Evolutionary conservation across 345 rosid species (phyloP).

Genomic region (Ailanthus altissimus): DNA sequence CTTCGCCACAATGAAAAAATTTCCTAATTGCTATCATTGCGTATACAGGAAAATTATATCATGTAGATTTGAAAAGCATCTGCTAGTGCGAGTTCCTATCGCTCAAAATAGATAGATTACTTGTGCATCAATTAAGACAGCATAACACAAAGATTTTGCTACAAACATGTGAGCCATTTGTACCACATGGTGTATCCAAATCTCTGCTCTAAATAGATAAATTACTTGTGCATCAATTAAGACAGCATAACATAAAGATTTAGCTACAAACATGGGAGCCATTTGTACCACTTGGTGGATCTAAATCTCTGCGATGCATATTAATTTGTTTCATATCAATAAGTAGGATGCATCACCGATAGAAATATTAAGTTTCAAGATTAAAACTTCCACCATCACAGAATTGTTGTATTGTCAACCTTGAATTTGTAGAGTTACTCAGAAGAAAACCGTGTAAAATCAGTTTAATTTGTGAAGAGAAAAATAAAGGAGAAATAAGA

Average conservation of each 20-base stretch:
- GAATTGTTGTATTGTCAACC: constrained; percentile 30
- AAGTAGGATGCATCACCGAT: constrained; percentile 21
- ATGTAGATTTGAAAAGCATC: not conserved
- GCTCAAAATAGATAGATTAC: not conserved
- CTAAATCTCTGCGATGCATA: not conserved
- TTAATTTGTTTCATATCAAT: not conserved
- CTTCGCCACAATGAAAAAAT: not conserved
- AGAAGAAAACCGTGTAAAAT: constrained; percentile 36
- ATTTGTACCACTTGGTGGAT: not conserved
- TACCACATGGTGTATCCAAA: not conserved
- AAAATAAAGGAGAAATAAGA: constrained; percentile 26
- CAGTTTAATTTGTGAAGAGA: constrained; percentile 37
- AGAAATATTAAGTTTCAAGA: constrained; percentile 20
- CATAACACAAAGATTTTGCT: not conserved
- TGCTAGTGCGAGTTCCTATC: not conserved
- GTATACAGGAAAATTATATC: not conserved
- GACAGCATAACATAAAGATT: not conserved
- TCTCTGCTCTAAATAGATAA: not conserved
- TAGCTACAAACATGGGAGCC: not conserved
- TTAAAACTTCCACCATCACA: constrained; percentile 30
- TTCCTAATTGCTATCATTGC: not conserved
- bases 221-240: not conserved
- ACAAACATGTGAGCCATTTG: not conserved
- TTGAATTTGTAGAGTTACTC: constrained; percentile 22
- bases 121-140: not conserved